These are phyloP conservation scores for Yarrowia hollandica DNA, from an alignment of 805 yeast species.

Conservation along the genomic window DNA sequence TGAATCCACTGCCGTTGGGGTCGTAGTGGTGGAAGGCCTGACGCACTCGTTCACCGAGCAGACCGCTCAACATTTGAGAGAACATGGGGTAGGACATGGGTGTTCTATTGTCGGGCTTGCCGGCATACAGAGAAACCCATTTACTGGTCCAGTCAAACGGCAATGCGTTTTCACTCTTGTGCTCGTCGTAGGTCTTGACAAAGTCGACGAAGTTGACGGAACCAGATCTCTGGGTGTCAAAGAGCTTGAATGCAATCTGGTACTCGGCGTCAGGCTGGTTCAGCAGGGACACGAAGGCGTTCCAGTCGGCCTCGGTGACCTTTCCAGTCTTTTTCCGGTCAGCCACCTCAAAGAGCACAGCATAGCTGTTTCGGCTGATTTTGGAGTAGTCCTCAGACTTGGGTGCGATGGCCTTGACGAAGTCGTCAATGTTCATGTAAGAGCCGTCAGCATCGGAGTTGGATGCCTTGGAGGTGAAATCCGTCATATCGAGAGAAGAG, in stretches of 20 bases:
- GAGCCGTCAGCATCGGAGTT: conserved; percentile 28
- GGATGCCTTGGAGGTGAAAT: conserved; percentile 11
- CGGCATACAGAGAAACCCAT: conserved; percentile 47
- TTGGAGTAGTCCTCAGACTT: conserved; percentile 50
- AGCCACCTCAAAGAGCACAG: conserved; percentile 75
- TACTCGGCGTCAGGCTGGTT: conserved; percentile 58
- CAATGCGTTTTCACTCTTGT: conserved; percentile 42
- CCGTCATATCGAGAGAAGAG: conserved; percentile 11
- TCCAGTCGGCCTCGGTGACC: conserved; percentile 69
- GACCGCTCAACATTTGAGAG: conserved; percentile 49
- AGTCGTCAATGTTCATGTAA: conserved; percentile 45
- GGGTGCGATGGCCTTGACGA: conserved; percentile 48
- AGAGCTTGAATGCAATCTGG: conserved; percentile 50
- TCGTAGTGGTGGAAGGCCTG: conserved; percentile 47
- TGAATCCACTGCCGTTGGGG: conserved; percentile 43
- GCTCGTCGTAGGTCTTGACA: conserved; percentile 43
- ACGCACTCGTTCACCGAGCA: conserved; percentile 49
- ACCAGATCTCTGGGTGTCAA: conserved; percentile 39
- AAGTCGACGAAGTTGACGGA: conserved; percentile 45
- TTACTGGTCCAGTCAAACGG: conserved; percentile 48
- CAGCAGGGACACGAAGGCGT: conserved; percentile 59
- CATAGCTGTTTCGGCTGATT: conserved; percentile 59
- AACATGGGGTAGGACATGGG: conserved; percentile 46
- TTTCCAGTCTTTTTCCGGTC: conserved; percentile 72
- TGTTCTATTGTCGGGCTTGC: conserved; percentile 43